Evolutionary conservation across 1,139 yeast genomes (phyloP).

Genomic region (Suhomyces maxii): DNA sequence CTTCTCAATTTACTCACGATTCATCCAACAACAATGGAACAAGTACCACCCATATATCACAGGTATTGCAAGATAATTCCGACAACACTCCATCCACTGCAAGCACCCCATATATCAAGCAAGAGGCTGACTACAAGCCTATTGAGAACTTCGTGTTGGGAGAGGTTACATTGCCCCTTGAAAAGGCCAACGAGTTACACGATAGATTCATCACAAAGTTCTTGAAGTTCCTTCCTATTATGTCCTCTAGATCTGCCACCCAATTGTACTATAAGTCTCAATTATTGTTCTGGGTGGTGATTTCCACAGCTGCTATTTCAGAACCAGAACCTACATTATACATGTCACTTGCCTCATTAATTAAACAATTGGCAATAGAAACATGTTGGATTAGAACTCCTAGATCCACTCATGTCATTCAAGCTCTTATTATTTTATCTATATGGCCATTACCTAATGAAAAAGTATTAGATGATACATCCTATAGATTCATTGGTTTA

Average conservation of each 20-base stretch:
- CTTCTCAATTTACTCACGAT: constrained; percentile 6
- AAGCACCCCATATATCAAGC: constrained; percentile 9
- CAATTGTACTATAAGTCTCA: constrained; percentile 84
- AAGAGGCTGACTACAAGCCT: constrained; percentile 19
- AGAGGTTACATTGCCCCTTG: constrained; percentile 63
- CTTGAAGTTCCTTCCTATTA: constrained; percentile 77
- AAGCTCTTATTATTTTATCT: constrained; percentile 77
- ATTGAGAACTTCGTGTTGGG: constrained; percentile 71
- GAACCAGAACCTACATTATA: constrained; percentile 87
- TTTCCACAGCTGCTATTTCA: constrained; percentile 79
- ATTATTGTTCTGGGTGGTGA: constrained; percentile 86
- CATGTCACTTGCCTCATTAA: constrained; percentile 70
- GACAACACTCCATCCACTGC: constrained; percentile 27
- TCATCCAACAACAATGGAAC: constrained; percentile 6
- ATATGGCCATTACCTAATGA: constrained; percentile 95
- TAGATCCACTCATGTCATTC: constrained; percentile 89
- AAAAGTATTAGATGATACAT: constrained; percentile 88
- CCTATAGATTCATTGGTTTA: constrained; percentile 82
- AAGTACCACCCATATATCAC: constrained; percentile 12
- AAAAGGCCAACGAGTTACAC: constrained; percentile 73
- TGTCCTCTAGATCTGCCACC: constrained; percentile 68
- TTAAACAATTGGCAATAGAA: constrained; percentile 85
- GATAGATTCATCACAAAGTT: constrained; percentile 63
- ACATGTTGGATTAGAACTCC: constrained; percentile 95
- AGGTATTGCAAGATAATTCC: constrained; percentile 24